Evolutionary conservation across 768 basidiomycete genomes (phyloP).

Genomic region (Boletus insuetus): DNA sequence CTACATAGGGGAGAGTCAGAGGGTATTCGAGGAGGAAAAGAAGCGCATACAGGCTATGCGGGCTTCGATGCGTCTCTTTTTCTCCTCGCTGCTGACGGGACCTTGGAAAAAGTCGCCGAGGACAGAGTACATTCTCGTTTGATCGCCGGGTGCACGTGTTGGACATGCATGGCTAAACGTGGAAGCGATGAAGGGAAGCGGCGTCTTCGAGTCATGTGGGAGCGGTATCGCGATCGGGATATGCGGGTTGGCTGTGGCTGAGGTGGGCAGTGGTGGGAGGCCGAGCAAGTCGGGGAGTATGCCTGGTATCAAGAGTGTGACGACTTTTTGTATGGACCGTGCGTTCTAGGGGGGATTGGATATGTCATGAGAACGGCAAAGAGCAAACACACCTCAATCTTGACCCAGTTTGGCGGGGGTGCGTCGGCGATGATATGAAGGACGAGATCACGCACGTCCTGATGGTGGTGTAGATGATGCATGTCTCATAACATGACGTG

Average conservation of each 20-base stretch:
- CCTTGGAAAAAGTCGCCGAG: constrained; percentile 79
- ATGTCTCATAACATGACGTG: too few species aligned
- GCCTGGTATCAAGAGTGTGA: constrained; percentile 83
- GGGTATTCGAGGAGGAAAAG: background rate
- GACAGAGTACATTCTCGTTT: constrained; percentile 79
- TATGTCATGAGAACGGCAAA: background rate
- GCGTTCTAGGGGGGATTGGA: constrained; percentile 53
- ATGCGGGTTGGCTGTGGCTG: constrained; percentile 57
- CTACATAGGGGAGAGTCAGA: constrained; percentile 33
- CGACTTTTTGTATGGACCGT: constrained; percentile 70
- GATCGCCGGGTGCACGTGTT: constrained; percentile 89
- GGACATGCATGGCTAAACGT: constrained; percentile 94
- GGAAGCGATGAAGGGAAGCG: constrained; percentile 64
- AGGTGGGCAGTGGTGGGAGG: constrained; percentile 68
- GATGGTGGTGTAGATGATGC: background rate
- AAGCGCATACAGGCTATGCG: constrained; percentile 35
- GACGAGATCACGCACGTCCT: constrained; percentile 89
- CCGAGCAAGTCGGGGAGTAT: constrained; percentile 72
- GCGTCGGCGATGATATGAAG: constrained; percentile 80
- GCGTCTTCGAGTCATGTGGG: constrained; percentile 32
- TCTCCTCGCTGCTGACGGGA: constrained; percentile 78
- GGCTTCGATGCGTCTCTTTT: constrained; percentile 57
- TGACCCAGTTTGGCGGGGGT: constrained; percentile 84
- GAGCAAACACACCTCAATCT: constrained; percentile 60
- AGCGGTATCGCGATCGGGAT: constrained; percentile 50